Evolutionary conservation across 2,329 filamentous ascomycete genomes (phyloP), one percentile per base, ranked within the genome.

Genomic region (Colletotrichum brevisporum): DNA sequence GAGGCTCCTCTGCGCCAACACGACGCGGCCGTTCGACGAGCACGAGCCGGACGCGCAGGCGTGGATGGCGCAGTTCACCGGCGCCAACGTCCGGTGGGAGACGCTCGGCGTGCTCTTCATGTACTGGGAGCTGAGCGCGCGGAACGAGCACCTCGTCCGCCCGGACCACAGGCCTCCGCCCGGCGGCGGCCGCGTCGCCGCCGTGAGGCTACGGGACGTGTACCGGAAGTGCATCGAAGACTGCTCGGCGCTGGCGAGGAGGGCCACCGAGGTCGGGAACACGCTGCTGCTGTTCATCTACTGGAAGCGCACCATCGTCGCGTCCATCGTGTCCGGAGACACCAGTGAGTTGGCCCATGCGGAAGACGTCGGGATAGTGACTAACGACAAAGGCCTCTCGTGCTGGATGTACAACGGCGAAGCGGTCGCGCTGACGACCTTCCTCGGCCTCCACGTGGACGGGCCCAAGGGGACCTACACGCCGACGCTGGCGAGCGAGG

Each of bases 261-360:
- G 75, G 36, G 73, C 50, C 12, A 66, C 55, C 1, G 54, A 59
- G n/a, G 26, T 52, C 15, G 76, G 78, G 0, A 84, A 83, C n/a
- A 77, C 78, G 4, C 67, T 82, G 1, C 74, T 84, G 71, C 75
- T 84, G 2, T 77, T 78, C 26, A 74, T 84, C 0, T 74, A 77
- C 13, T 72, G 75, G n/a, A 77, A 79, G n/a, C 75, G 78, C 8
- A 61, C 71, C 5, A 77, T 80, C 2, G 70, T 81, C 1, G 78
- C 82, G 31, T 83, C 82, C 0, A 72, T 83, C 0, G 72, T 82
- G 9, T 74, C 74, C 1, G 83, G 83, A 13, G 83, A 84, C 56
- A 80, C 81, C 0, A 78, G 81, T 81, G 72, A 75, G 79, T 24
- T 21, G 10, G 3, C n/a, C 5, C 13, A 15, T 15, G 15, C 18